Conservation (phyloP, 306 rosid species). For the Castanea mollissima region DNA sequence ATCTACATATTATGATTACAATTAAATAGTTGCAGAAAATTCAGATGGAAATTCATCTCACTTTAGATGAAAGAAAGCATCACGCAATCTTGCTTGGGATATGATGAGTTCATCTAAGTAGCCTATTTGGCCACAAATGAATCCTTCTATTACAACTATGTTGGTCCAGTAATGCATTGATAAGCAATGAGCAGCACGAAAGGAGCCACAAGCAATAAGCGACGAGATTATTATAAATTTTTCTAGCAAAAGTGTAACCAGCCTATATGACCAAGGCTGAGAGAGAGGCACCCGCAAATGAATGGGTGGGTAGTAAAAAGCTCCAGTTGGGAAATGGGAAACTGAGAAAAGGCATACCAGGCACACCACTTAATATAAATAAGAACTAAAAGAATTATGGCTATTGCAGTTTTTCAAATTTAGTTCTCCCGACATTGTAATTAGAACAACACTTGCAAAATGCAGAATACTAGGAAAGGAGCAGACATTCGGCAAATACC, state of each 20-base stretch:
- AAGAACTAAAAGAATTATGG: neutral
- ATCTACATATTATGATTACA: no score
- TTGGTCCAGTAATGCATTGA: neutral
- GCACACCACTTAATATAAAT: neutral
- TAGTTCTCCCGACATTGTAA: neutral
- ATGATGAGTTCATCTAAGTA: neutral
- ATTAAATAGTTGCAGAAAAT: neutral
- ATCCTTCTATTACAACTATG: neutral
- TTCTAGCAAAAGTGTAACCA: neutral
- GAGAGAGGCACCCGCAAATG: no score
- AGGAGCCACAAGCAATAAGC: neutral
- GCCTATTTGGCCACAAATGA: neutral
- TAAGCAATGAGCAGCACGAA: neutral
- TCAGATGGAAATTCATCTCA: neutral
- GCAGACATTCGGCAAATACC: constrained; percentile 42
- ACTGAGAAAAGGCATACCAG: neutral
- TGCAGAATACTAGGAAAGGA: neutral
- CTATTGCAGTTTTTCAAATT: neutral
- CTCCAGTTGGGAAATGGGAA: neutral
- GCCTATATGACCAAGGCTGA: neutral
- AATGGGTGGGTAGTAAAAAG: no score
- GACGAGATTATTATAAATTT: neutral
- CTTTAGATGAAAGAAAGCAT: neutral
- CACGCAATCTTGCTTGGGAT: neutral
- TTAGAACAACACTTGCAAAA: neutral